Percentiles rank a stretch among this genome's conserved stretches.
These are phyloP conservation scores for Leptomonas seymouri DNA, from an alignment of 208 protist genomes.

Conservation along the genomic window DNA sequence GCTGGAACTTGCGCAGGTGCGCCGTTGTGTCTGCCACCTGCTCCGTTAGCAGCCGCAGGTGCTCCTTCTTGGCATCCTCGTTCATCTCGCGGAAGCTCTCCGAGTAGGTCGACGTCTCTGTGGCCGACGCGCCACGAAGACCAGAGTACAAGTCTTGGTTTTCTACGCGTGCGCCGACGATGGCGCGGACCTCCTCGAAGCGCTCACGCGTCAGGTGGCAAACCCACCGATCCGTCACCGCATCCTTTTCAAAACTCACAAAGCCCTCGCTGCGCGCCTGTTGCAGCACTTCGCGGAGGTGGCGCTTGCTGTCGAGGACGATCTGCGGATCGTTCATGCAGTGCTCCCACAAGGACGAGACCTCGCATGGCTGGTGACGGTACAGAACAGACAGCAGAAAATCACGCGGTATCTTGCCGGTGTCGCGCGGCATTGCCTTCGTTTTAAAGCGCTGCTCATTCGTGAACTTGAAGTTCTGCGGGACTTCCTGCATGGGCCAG, in stretches of 20 bases:
- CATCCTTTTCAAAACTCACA: constrained; percentile 83
- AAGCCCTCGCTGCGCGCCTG: constrained; percentile 89
- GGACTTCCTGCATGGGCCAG: constrained; percentile 79
- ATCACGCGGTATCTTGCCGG: constrained; percentile 81
- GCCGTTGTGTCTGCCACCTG: constrained; percentile 72
- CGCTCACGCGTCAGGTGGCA: constrained; percentile 83
- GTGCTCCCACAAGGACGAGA: constrained; percentile 79
- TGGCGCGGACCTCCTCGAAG: constrained; percentile 79
- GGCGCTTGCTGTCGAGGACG: constrained; percentile 91
- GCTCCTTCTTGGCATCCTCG: constrained; percentile 62
- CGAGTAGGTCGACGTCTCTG: constrained; percentile 67
- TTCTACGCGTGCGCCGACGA: constrained; percentile 56
- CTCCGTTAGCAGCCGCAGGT: constrained; percentile 60
- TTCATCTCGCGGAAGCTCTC: constrained; percentile 75
- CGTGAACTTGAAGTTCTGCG: constrained; percentile 81
- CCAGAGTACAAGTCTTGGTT: constrained; percentile 48
- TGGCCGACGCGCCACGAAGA: constrained; percentile 56
- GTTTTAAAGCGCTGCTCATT: constrained; percentile 77
- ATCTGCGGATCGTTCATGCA: constrained; percentile 81
- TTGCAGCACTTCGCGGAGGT: constrained; percentile 87
- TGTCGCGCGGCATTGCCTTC: constrained; percentile 83
- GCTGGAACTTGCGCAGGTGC: constrained; percentile 79
- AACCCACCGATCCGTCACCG: constrained; percentile 68
- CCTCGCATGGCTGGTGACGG: constrained; percentile 88
- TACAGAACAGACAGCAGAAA: constrained; percentile 91